phyloP scores from a whole-genome alignment of 768 basidiomycete genomes.

The Mycena kentingensis region DNA sequence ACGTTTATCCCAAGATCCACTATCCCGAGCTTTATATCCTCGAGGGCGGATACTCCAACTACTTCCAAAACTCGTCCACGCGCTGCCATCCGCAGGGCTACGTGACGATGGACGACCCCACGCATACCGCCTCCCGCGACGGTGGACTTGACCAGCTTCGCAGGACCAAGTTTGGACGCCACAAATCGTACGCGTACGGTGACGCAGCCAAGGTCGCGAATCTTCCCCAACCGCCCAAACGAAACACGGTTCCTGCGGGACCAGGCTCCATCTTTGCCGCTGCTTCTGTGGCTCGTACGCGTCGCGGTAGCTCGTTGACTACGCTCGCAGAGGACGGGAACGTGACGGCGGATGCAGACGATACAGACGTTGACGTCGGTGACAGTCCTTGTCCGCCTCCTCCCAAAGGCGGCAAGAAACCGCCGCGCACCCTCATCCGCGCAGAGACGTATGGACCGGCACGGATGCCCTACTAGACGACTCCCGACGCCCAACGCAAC shows the following conservation, averaged over 20 bases:
- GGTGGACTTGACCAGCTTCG: conserved; percentile 93
- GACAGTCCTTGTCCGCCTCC: conserved; percentile 89
- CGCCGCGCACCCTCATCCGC: conserved; percentile 51
- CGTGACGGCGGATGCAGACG: conserved; percentile 62
- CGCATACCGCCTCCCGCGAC: conserved; percentile 73
- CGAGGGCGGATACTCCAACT: conserved; percentile 93
- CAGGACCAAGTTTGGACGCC: conserved; percentile 82
- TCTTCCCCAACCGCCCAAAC: conserved; percentile 50
- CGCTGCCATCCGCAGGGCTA: conserved; percentile 85
- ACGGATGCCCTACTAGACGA: conserved; percentile 43
- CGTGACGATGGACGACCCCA: conserved; percentile 93
- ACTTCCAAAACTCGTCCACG: conserved; percentile 66
- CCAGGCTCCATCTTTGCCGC: conserved; percentile 64
- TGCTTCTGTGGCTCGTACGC: conserved; percentile 65
- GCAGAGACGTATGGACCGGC: conserved; percentile 72
- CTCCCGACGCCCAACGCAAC: background rate
- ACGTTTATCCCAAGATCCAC: conserved; percentile 87
- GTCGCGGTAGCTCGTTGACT: conserved; percentile 55
- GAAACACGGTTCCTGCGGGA: conserved; percentile 65
- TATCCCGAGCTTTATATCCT: conserved; percentile 97
- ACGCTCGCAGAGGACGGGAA: conserved; percentile 73
- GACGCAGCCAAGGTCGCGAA: conserved; percentile 54
- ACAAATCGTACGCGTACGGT: conserved; percentile 92
- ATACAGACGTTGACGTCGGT: conserved; percentile 76
- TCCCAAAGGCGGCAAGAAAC: conserved; percentile 62